phyloP scores from a whole-genome alignment of 2,329 filamentous ascomycete species.

The Keithomyces neogunnii region DNA sequence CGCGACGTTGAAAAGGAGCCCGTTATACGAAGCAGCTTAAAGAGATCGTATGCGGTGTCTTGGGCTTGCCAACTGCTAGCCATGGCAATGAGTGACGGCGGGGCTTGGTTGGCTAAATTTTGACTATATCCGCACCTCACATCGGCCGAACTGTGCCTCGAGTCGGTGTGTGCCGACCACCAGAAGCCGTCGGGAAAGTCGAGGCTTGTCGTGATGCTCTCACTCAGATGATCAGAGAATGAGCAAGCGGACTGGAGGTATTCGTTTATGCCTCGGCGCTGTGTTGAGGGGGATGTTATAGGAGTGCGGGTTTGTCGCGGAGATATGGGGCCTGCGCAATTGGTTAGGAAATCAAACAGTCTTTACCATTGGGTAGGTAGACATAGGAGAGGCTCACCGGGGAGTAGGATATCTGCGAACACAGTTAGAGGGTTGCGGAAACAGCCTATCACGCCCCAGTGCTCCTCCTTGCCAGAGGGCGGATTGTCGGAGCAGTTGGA shows the following conservation, averaged over 20 bases:
- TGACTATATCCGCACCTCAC: constrained; percentile 11
- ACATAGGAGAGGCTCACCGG: constrained; percentile 24
- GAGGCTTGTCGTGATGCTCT: constrained; percentile 34
- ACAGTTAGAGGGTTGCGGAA: constrained; percentile 38
- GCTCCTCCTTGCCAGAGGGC: constrained; percentile 28
- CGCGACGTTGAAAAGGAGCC: constrained; percentile 39
- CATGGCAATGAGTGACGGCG: constrained; percentile 41
- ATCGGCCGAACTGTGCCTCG: constrained; percentile 14
- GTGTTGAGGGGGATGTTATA: constrained; percentile 39
- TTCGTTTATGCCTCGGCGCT: constrained; percentile 43
- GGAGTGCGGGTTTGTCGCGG: constrained; percentile 41
- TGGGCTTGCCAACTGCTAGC: constrained; percentile 43
- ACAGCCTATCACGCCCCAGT: constrained; percentile 43
- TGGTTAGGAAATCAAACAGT: neutral
- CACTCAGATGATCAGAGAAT: constrained; percentile 28
- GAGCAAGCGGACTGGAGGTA: constrained; percentile 39
- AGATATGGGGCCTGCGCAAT: constrained; percentile 31
- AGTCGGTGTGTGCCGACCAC: constrained; percentile 44
- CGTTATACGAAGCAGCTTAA: constrained; percentile 42
- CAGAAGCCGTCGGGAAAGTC: constrained; percentile 51
- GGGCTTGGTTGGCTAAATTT: constrained; percentile 31
- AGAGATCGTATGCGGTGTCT: constrained; percentile 40
- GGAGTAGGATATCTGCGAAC: constrained; percentile 41
- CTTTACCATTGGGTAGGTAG: too few species aligned
- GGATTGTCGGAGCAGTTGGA: constrained; percentile 33